Percentiles rank a stretch among this genome's conserved stretches.
Conservation (phyloP, 106 monocot genomes). For the Agapanthus africanus region DNA sequence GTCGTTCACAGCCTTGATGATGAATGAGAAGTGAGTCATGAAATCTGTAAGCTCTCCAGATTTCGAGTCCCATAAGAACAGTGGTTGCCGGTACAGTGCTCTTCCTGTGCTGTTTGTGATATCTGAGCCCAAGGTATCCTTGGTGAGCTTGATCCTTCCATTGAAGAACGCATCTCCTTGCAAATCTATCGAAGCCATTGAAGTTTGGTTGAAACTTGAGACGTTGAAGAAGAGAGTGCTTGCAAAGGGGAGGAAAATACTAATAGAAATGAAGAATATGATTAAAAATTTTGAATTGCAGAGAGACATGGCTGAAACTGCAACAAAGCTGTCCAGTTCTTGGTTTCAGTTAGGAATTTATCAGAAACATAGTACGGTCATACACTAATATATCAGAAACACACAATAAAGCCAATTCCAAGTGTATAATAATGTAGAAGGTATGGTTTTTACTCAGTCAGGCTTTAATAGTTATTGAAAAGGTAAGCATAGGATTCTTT, state of each 20-base stretch:
- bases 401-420: too few relatives aligned
- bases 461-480: too few relatives aligned
- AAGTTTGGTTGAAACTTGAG: conserved; percentile 10
- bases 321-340: too few relatives aligned
- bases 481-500: too few relatives aligned
- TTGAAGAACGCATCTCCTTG: conserved; percentile 28
- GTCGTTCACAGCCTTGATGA: conserved; percentile 18
- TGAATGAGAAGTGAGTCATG: conserved; percentile 65
- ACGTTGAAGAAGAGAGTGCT: conserved; percentile 33
- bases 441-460: too few relatives aligned
- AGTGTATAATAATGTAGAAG: too few relatives aligned
- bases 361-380: too few relatives aligned
- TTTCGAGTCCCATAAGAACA: conserved; percentile 22
- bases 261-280: too few relatives aligned
- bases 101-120: conserved; percentile 35
- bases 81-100: conserved; percentile 18
- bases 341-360: too few relatives aligned
- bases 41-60: conserved; percentile 27
- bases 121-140: conserved; percentile 9
- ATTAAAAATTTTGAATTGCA: too few relatives aligned
- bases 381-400: too few relatives aligned
- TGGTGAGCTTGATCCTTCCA: conserved; percentile 29
- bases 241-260: conserved; percentile 3
- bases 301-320: too few relatives aligned
- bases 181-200: conserved; percentile 10